These are phyloP conservation scores for Verticillium tricorpus DNA, from an alignment of 2,329 filamentous ascomycete genomes.

Conservation along the genomic window DNA sequence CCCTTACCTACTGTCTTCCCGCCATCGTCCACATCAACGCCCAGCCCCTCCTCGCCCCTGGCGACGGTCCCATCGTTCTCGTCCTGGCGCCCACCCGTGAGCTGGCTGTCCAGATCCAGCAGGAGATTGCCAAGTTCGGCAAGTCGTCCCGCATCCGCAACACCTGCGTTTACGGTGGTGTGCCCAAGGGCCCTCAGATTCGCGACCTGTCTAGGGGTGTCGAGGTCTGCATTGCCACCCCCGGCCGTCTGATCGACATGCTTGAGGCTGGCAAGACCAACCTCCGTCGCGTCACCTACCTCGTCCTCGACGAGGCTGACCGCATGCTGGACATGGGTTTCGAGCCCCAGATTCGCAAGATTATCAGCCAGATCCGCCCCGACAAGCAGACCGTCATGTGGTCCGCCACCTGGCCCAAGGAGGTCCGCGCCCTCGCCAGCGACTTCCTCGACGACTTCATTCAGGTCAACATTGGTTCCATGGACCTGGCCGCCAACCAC, in stretches of 20 bases:
- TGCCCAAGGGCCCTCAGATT: constrained; percentile 95
- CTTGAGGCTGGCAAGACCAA: constrained; percentile 97
- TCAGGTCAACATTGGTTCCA: constrained; percentile 96
- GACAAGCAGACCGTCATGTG: constrained; percentile 99
- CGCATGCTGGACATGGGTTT: constrained; percentile 99
- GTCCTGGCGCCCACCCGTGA: constrained; percentile 96
- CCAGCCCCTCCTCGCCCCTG: constrained; percentile 89
- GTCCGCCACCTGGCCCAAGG: constrained; percentile 99
- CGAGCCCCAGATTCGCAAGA: constrained; percentile 98
- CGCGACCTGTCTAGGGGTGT: constrained; percentile 92
- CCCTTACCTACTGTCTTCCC: constrained; percentile 93
- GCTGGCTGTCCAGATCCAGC: constrained; percentile 95
- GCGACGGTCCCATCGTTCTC: constrained; percentile 93
- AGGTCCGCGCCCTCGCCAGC: constrained; percentile 84
- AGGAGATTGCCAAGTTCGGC: constrained; percentile 98
- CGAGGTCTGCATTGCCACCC: constrained; percentile 97
- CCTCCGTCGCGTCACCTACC: constrained; percentile 93
- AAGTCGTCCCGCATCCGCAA: constrained; percentile 97
- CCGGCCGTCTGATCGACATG: constrained; percentile 97
- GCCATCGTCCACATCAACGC: constrained; percentile 99
- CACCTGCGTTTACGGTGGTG: constrained; percentile 98
- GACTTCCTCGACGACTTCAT: constrained; percentile 96
- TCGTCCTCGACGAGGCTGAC: constrained; percentile 97
- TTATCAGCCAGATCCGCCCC: constrained; percentile 93
- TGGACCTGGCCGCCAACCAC: constrained; percentile 95